phyloP scores from a whole-genome alignment of 257 asterid species.

The Plantago major region DNA sequence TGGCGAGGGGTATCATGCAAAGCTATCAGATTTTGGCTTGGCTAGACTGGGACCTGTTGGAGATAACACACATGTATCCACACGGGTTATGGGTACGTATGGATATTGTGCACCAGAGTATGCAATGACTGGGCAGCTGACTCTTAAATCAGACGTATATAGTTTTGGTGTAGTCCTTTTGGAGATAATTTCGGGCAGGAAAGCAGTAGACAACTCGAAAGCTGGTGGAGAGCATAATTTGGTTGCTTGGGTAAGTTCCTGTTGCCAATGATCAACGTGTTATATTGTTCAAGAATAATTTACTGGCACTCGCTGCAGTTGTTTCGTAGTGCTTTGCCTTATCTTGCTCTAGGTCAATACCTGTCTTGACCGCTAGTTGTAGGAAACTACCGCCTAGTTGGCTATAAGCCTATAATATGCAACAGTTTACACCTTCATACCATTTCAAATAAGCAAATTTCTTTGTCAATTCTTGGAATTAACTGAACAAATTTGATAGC shows the following conservation, averaged over 20 bases:
- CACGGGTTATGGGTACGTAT: constrained; percentile 95
- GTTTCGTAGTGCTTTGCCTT: too few relatives aligned
- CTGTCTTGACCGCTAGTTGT: too few relatives aligned
- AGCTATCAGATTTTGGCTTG: constrained; percentile 93
- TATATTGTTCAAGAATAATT: background rate
- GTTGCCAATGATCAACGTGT: background rate
- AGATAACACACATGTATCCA: constrained; percentile 87
- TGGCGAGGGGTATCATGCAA: constrained; percentile 69
- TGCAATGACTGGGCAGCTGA: constrained; percentile 96
- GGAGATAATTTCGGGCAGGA: too few relatives aligned
- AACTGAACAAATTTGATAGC: too few relatives aligned
- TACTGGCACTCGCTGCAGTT: too few relatives aligned
- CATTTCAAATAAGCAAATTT: too few relatives aligned
- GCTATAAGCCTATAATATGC: too few relatives aligned
- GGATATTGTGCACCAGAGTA: constrained; percentile 99
- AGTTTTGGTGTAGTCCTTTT: constrained; percentile 95
- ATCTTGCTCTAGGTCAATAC: too few relatives aligned
- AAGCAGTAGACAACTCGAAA: constrained; percentile 72
- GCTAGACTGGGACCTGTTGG: constrained; percentile 97
- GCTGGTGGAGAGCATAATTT: constrained; percentile 71
- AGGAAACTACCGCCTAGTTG: too few relatives aligned
- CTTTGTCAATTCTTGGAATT: too few relatives aligned
- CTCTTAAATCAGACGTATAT: constrained; percentile 86
- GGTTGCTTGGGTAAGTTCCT: constrained; percentile 71
- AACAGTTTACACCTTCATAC: too few relatives aligned